phyloP scores from a whole-genome alignment of 345 rosid species.

The Cardiospermum halicacabum region DNA sequence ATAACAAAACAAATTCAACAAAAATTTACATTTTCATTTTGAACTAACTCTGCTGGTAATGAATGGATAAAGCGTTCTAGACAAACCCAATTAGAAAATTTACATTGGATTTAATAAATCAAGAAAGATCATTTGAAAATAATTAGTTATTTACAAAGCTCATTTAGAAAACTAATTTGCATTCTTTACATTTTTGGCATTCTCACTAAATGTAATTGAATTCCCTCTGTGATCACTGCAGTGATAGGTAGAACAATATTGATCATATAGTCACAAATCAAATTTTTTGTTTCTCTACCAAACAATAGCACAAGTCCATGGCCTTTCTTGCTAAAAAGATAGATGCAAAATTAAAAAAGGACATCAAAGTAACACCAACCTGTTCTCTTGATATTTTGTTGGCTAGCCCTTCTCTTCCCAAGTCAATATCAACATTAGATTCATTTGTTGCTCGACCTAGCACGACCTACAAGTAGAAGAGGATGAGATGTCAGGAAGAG shows the following conservation, averaged over 20 bases:
- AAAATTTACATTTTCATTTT: not conserved
- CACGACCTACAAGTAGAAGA: conserved; percentile 50
- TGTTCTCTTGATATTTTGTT: conserved; percentile 76
- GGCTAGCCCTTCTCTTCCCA: conserved; percentile 58
- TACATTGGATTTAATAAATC: not conserved
- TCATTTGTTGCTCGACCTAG: conserved; percentile 87
- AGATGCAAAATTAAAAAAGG: not conserved
- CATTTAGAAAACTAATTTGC: not conserved
- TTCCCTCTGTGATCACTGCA: not conserved
- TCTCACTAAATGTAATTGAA: not conserved
- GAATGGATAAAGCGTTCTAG: not conserved
- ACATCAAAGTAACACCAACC: conserved; percentile 36
- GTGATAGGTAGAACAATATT: not conserved
- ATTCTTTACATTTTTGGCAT: not conserved
- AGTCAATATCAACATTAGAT: conserved; percentile 69
- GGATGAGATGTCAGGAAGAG: conserved; percentile 13
- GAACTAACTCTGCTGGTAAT: not conserved
- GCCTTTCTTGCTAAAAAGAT: not conserved
- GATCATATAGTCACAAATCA: not conserved
- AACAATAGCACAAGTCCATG: not conserved
- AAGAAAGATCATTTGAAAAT: not conserved
- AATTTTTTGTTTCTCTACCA: not conserved
- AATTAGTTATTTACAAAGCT: not conserved
- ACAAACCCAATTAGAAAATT: not conserved
- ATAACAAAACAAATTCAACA: not conserved